These are phyloP conservation scores for Areca catechu DNA, from an alignment of 176 grass and related monocot genomes.

Conservation along the genomic window DNA sequence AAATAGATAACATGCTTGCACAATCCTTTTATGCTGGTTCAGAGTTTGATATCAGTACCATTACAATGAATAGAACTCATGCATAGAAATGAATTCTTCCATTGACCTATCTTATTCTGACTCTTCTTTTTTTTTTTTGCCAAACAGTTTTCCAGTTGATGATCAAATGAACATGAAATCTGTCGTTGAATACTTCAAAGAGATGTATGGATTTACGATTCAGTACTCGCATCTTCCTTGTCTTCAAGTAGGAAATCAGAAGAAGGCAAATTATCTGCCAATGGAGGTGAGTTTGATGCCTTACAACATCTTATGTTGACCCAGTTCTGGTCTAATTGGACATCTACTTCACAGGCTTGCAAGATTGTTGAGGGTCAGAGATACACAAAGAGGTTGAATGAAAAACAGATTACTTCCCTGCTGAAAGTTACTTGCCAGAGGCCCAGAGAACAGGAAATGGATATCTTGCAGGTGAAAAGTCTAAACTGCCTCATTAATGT, in stretches of 20 bases:
- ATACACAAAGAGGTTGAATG: slow-evolving; percentile 98
- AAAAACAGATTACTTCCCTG: slow-evolving; percentile 95
- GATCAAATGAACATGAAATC: slow-evolving; percentile 99
- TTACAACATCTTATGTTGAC: neutral
- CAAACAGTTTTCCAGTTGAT: slow-evolving; percentile 78
- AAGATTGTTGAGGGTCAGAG: slow-evolving; percentile 98
- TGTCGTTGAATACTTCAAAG: slow-evolving; percentile 96
- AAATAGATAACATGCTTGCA: too few relatives aligned
- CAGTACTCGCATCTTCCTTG: slow-evolving; percentile 84
- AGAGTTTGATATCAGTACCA: too few relatives aligned
- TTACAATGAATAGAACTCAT: too few relatives aligned
- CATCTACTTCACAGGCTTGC: slow-evolving; percentile 49
- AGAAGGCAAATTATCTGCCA: slow-evolving; percentile 94
- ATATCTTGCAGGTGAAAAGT: slow-evolving; percentile 71
- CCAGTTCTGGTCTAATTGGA: neutral
- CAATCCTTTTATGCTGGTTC: too few relatives aligned
- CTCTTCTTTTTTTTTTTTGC: neutral
- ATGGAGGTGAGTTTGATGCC: slow-evolving; percentile 63
- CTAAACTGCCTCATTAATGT: neutral
- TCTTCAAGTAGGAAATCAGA: slow-evolving; percentile 97
- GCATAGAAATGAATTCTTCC: too few relatives aligned
- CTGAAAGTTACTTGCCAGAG: slow-evolving; percentile 97
- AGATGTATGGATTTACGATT: slow-evolving; percentile 99
- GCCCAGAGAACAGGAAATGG: slow-evolving; percentile 93
- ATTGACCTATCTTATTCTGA: neutral